Conservation (phyloP, 1,139 yeast species). For the Candida anutae region DNA sequence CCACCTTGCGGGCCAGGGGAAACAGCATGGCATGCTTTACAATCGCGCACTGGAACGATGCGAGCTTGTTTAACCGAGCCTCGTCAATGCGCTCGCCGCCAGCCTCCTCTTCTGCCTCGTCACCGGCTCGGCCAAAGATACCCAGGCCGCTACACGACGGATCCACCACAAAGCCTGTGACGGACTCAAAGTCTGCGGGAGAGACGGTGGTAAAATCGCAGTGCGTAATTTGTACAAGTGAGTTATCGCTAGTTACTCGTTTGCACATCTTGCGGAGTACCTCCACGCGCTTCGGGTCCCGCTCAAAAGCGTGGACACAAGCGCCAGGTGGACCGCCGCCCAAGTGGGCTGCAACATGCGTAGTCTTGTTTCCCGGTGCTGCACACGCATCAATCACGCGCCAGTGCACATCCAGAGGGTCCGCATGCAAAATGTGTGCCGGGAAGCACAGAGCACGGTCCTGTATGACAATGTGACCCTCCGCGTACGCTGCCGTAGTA, state of each 20-base stretch:
- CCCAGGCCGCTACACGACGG: conserved; percentile 99
- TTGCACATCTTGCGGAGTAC: conserved; percentile 72
- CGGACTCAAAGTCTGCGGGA: conserved; percentile 54
- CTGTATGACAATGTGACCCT: conserved; percentile 81
- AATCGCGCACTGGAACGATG: conserved; percentile 80
- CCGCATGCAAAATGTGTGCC: conserved; percentile 59
- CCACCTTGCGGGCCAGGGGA: conserved; percentile 70
- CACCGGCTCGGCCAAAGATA: conserved; percentile 80
- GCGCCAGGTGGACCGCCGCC: conserved; percentile 17
- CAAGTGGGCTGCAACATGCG: conserved; percentile 72
- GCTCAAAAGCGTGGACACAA: conserved; percentile 76
- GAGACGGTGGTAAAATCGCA: conserved; percentile 74
- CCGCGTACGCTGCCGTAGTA: conserved; percentile 53
- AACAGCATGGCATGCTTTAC: conserved; percentile 83
- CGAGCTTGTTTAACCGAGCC: conserved; percentile 53
- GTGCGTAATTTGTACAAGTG: conserved; percentile 60
- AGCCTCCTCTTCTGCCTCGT: conserved; percentile 27
- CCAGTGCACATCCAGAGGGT: conserved; percentile 44
- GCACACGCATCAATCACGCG: conserved; percentile 88
- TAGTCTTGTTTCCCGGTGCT: conserved; percentile 97
- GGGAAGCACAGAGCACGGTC: conserved; percentile 98
- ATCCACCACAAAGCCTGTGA: conserved; percentile 82
- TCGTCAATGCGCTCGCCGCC: conserved; percentile 31
- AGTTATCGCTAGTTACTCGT: conserved; percentile 51
- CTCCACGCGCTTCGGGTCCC: conserved; percentile 66